These are phyloP conservation scores for Penstemon newberryi DNA, from an alignment of 257 asterid species.

Conservation along the genomic window DNA sequence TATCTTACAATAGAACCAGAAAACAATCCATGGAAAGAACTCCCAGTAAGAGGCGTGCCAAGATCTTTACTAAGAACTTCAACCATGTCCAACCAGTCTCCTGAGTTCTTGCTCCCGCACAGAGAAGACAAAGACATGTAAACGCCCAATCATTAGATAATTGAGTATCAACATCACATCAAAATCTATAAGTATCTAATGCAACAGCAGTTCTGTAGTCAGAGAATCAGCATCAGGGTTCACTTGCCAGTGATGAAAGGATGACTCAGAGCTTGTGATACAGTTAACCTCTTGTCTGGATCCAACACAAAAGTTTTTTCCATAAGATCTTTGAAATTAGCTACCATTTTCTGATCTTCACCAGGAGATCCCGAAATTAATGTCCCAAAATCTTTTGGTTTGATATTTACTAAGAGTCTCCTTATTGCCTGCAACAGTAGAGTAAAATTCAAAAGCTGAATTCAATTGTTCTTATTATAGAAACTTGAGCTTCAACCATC, in stretches of 20 bases:
- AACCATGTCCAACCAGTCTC: slow-evolving; percentile 47
- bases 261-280: slow-evolving; percentile 95
- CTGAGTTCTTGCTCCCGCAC: slow-evolving; percentile 58
- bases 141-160: slow-evolving; percentile 78
- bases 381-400: slow-evolving; percentile 90
- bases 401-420: slow-evolving; percentile 72
- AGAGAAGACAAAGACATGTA: slow-evolving; percentile 69
- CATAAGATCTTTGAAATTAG: slow-evolving; percentile 88
- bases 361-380: slow-evolving; percentile 80
- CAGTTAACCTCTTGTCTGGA: slow-evolving; percentile 93
- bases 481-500: slow-evolving; percentile 10
- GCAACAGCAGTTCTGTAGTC: slow-evolving; percentile 72
- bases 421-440: slow-evolving; percentile 66
- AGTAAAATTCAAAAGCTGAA: slow-evolving; percentile 19
- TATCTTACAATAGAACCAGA: slow-evolving; percentile 98
- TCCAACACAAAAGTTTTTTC: slow-evolving; percentile 88
- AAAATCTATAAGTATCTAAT: slow-evolving; percentile 64
- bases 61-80: slow-evolving; percentile 52
- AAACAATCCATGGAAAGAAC: slow-evolving; percentile 90
- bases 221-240: slow-evolving; percentile 77
- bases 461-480: slow-evolving; percentile 1
- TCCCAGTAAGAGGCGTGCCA: slow-evolving; percentile 68
- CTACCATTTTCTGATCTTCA: slow-evolving; percentile 90
- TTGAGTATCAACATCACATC: slow-evolving; percentile 53
- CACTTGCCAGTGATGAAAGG: slow-evolving; percentile 99